Evolutionary conservation across 257 asterid genomes (phyloP).

Genomic region (Nicotiana sylvestris): DNA sequence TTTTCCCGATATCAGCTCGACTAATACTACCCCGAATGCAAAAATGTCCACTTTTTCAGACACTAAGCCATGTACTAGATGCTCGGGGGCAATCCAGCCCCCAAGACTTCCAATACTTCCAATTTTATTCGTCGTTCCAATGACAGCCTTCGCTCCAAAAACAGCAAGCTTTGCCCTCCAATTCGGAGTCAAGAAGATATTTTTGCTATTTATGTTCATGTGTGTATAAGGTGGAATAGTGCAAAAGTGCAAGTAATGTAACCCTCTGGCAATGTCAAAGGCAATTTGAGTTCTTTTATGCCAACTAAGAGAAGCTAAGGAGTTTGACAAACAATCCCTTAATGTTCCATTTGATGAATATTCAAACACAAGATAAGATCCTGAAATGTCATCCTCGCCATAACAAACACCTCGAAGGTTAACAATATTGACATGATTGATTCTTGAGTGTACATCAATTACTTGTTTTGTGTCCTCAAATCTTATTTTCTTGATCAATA

Average conservation of each 20-base stretch:
- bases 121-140: slow-evolving; percentile 18
- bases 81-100: slow-evolving; percentile 28
- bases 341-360: slow-evolving; percentile 53
- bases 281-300: slow-evolving; percentile 56
- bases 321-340: slow-evolving; percentile 38
- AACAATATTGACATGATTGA: slow-evolving; percentile 67
- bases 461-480: slow-evolving; percentile 37
- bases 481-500: slow-evolving; percentile 44
- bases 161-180: slow-evolving; percentile 72
- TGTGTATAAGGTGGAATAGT: slow-evolving; percentile 48
- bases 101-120: slow-evolving; percentile 8
- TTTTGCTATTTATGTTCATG: slow-evolving; percentile 32
- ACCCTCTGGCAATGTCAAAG: slow-evolving; percentile 57
- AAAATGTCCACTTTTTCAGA: slow-evolving; percentile 47
- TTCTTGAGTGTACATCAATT: slow-evolving; percentile 60
- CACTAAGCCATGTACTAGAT: slow-evolving; percentile 8
- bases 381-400: slow-evolving; percentile 32
- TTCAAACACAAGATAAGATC: slow-evolving; percentile 59
- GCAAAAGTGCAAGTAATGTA: slow-evolving; percentile 63
- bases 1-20: slow-evolving; percentile 56
- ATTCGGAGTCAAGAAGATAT: slow-evolving; percentile 41
- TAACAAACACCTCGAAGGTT: slow-evolving; percentile 63
- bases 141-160: slow-evolving; percentile 16
- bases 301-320: slow-evolving; percentile 42
- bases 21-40: slow-evolving; percentile 57